A percentile compares a stretch with the other conserved stretches of the same genome.
Conservation (phyloP, 148 eudicot species). For the Spergularia bocconei region DNA sequence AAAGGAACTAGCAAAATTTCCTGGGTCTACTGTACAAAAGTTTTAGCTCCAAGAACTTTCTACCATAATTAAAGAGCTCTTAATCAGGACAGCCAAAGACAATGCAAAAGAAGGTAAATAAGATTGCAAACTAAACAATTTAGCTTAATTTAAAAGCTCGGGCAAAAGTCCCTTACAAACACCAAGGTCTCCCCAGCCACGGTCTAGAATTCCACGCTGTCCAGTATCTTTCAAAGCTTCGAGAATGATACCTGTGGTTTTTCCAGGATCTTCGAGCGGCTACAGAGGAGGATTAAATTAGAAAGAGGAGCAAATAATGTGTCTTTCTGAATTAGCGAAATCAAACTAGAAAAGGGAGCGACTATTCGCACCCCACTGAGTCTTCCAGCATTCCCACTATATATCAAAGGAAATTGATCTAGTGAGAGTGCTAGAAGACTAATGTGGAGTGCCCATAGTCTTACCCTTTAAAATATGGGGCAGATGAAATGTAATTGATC, state of each 20-base stretch:
- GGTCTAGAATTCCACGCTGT: slow-evolving; percentile 90
- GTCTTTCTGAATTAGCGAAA: background rate
- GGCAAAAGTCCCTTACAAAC: slow-evolving; percentile 50
- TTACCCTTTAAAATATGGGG: background rate
- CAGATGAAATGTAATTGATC: background rate
- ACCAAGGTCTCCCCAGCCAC: slow-evolving; percentile 99
- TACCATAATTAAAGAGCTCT: background rate
- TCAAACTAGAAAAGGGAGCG: too few species aligned
- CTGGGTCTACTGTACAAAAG: too few species aligned
- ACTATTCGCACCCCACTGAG: too few species aligned
- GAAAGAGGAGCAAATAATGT: background rate
- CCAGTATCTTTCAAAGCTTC: slow-evolving; percentile 82
- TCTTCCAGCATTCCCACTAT: too few species aligned
- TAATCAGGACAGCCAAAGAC: background rate
- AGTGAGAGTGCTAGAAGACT: too few species aligned
- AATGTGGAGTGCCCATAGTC: too few species aligned
- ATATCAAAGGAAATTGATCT: too few species aligned
- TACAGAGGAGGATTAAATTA: slow-evolving; percentile 26
- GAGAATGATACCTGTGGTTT: slow-evolving; percentile 68
- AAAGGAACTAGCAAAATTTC: too few species aligned
- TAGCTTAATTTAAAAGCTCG: slow-evolving; percentile 3
- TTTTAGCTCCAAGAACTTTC: background rate
- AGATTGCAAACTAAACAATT: slow-evolving; percentile 2
- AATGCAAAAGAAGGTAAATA: background rate
- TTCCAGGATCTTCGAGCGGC: slow-evolving; percentile 87